Percentiles rank a stretch among this genome's conserved stretches.
These are phyloP conservation scores for Theileria annulata DNA, from an alignment of 169 alveolate genomes.

Conservation along the genomic window DNA sequence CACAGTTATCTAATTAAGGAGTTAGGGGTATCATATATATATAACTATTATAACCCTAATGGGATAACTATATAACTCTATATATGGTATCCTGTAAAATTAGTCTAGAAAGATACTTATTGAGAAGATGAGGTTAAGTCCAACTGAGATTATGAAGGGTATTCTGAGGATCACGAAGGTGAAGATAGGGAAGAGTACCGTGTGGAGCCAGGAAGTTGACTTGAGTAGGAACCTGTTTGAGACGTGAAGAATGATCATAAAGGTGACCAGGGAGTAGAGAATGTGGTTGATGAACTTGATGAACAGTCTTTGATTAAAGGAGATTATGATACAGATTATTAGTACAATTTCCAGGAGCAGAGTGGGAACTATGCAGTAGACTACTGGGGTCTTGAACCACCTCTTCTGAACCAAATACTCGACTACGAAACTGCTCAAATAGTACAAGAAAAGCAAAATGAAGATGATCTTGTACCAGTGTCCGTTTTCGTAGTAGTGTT, in stretches of 20 bases:
- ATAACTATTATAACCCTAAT: too few relatives aligned
- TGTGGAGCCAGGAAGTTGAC: conserved; percentile 59
- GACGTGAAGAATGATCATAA: conserved; percentile 43
- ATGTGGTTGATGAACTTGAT: conserved; percentile 32
- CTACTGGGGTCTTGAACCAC: background rate
- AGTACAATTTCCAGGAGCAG: conserved; percentile 13
- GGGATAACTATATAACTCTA: too few relatives aligned
- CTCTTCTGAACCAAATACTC: conserved; percentile 19
- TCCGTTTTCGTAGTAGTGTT: conserved; percentile 66
- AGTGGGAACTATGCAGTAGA: conserved; percentile 16
- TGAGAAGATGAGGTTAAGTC: conserved; percentile 67
- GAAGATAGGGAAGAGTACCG: conserved; percentile 74
- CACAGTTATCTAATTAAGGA: conserved; percentile 3
- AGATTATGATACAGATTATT: conserved; percentile 22
- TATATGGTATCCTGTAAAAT: background rate
- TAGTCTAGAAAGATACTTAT: background rate
- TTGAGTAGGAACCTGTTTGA: conserved; percentile 16
- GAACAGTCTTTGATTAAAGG: conserved; percentile 32
- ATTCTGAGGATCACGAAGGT: conserved; percentile 73
- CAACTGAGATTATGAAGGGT: conserved; percentile 69
- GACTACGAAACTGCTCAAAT: conserved; percentile 25
- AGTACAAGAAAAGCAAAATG: conserved; percentile 59
- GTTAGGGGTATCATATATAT: conserved; percentile 41
- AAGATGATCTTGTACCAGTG: conserved; percentile 74
- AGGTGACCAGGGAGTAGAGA: conserved; percentile 30